Conservation (phyloP, 1,139 yeast genomes). For the Scheffersomyces segobiensis region DNA sequence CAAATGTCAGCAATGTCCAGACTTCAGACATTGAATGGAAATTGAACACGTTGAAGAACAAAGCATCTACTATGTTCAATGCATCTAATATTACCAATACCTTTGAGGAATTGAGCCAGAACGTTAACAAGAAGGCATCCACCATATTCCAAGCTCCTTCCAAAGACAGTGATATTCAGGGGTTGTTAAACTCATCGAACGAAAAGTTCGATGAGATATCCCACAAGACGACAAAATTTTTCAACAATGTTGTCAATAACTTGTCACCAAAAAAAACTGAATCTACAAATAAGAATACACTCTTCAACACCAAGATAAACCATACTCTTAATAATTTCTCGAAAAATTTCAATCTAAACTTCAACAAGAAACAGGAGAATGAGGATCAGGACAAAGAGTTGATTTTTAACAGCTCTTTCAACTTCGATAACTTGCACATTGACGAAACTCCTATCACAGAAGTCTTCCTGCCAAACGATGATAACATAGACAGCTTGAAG, state of each 20-base stretch:
- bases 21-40: neutral
- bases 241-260: constrained; percentile 14
- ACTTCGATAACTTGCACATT: constrained; percentile 23
- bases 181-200: constrained; percentile 6
- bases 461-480: neutral
- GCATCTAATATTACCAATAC: constrained; percentile 3
- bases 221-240: constrained; percentile 14
- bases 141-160: constrained; percentile 1
- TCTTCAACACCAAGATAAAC: neutral
- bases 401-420: constrained; percentile 26
- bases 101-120: neutral
- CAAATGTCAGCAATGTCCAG: neutral
- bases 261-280: constrained; percentile 14
- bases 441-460: constrained; percentile 1
- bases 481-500: constrained; percentile 6
- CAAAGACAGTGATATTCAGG: constrained; percentile 3
- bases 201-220: constrained; percentile 11
- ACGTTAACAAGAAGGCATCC: constrained; percentile 10
- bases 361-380: constrained; percentile 1
- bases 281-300: neutral
- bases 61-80: constrained; percentile 24
- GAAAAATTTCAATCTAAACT: neutral
- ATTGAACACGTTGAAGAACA: constrained; percentile 14
- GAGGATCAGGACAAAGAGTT: constrained; percentile 8
- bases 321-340: neutral